Evolutionary conservation across 768 basidiomycete genomes (phyloP), one percentile per base, ranked within the genome.

Genomic region (Stropharia rugosoannulata): DNA sequence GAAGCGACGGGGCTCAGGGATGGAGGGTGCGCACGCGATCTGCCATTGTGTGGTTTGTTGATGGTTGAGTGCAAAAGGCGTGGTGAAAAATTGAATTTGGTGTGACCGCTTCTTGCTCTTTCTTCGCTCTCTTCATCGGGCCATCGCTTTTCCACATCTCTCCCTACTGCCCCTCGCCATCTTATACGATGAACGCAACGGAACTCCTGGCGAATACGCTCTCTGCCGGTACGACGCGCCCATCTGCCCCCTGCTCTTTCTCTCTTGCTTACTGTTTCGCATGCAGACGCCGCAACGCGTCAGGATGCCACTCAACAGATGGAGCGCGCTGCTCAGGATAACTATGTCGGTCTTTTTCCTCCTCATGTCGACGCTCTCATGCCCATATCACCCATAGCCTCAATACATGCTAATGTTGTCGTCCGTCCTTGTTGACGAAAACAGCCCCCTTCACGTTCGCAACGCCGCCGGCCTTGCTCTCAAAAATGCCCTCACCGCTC

Each of bases 391-490:
- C 40, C 64, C 73, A 45, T 73, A 96, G 95, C 90, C 92, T 58
- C 87, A 86, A 63, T 99, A 98, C 78, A 89, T 98, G 85, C 69
- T 87, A 68, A 93, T 92, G 81, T 86, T 99, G 59, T 88, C 91
- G 15, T 74, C 83, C 15, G 92, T 94, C 61, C 83, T 99, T 45
- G 84, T 86, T 27, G 88, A 93, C 62, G 93, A 95, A 68, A 75
- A 60, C 42, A 81, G 81, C 5, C 77, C 81, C 12, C 65, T 86
- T 35, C 87, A 93, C 69, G 83, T 95, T 50, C 82, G 97, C 62
- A 96, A 92, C 67, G 95, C 96, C n/a, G 95, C 97, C 19, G 95
- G 93, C 69, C 80, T 99, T 49, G 95, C 96, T 16, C 78, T 99
- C 73, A 99, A 98, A 83, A 99, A 99, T 72, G 84, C 94, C 57